A percentile compares a stretch with the other conserved stretches of the same genome.
phyloP scores from a whole-genome alignment of 352 stramenopile genomes.

The Globisporangium rhizosaccharum region DNA sequence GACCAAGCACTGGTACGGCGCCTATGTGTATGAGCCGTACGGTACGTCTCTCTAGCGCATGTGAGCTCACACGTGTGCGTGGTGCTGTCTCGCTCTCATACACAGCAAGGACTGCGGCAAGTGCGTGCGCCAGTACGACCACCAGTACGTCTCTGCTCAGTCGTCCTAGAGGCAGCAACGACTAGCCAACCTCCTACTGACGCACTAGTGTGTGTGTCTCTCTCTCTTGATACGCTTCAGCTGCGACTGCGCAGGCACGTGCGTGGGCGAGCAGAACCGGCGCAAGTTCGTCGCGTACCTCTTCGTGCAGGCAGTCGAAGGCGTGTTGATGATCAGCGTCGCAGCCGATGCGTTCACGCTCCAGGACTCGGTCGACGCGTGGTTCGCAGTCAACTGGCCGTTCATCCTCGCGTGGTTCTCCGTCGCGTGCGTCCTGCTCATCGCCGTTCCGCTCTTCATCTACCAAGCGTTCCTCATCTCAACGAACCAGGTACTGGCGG shows the following conservation, averaged over 20 bases:
- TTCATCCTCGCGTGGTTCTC: slow-evolving; percentile 63
- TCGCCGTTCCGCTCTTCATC: slow-evolving; percentile 52
- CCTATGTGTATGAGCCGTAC: background rate
- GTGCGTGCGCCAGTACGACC: slow-evolving; percentile 75
- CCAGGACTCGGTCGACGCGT: slow-evolving; percentile 54
- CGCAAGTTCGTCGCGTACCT: slow-evolving; percentile 64
- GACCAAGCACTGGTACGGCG: slow-evolving; percentile 63
- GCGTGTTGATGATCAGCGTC: slow-evolving; percentile 38
- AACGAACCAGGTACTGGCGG: slow-evolving; percentile 40
- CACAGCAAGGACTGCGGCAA: slow-evolving; percentile 65
- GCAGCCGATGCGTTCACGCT: slow-evolving; percentile 48
- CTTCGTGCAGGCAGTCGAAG: slow-evolving; percentile 50
- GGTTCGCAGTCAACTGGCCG: slow-evolving; percentile 62
- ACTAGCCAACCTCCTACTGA: slow-evolving; percentile 2
- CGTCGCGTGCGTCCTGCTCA: slow-evolving; percentile 48
- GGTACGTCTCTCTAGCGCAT: background rate
- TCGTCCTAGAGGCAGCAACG: background rate
- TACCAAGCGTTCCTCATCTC: slow-evolving; percentile 71
- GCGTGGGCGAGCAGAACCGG: slow-evolving; percentile 65
- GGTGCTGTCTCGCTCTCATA: background rate
- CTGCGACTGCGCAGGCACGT: slow-evolving; percentile 75
- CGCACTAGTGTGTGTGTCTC: background rate
- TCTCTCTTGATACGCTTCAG: slow-evolving; percentile 18
- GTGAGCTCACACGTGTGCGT: background rate
- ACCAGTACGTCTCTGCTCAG: slow-evolving; percentile 43